Conservation (phyloP, 2,329 filamentous ascomycete species). For the Penicillium sp. region DNA sequence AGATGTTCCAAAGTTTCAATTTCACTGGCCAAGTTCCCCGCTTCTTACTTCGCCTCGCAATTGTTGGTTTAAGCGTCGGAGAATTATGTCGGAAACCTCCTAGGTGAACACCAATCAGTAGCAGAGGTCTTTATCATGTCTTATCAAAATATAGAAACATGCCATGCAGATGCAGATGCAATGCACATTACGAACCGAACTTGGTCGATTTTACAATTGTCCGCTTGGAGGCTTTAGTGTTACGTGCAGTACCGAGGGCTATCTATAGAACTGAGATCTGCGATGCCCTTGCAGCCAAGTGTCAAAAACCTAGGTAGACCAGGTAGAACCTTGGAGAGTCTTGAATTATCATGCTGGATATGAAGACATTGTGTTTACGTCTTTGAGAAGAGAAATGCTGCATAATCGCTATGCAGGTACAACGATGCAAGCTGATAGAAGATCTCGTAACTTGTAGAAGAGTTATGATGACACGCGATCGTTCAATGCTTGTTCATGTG, state of each 20-base stretch:
- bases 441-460: no score
- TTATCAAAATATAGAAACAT: background rate
- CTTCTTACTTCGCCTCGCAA: background rate
- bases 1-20: background rate
- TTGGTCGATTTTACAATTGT: background rate
- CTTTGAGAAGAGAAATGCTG: no score
- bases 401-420: no score
- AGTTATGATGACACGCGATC: no score
- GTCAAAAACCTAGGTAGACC: no score
- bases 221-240: background rate
- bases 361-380: no score
- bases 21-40: background rate
- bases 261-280: background rate
- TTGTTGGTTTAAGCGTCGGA: background rate
- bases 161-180: constrained; percentile 2
- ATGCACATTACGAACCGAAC: background rate
- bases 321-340: no score
- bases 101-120: background rate
- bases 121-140: background rate
- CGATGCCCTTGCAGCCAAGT: background rate
- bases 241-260: background rate
- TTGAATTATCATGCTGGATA: no score
- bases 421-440: no score
- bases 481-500: no score
- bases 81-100: background rate